phyloP scores from a whole-genome alignment of 1,284 basidiomycete species.

The Mycena citricolor region DNA sequence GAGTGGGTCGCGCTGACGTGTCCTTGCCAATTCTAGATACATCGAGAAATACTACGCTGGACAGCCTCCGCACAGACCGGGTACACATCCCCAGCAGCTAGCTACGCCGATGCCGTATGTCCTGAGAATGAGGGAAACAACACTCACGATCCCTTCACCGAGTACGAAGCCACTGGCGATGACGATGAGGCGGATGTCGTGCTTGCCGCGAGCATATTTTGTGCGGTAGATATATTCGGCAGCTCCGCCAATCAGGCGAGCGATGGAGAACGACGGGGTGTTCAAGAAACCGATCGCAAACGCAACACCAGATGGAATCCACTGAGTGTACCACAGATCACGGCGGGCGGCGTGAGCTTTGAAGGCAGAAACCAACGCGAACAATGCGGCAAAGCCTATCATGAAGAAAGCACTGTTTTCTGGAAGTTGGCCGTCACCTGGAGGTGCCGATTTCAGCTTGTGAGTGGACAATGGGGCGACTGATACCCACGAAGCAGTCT shows the following conservation, averaged over 20 bases:
- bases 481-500: conserved; percentile 75
- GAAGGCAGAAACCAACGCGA: conserved; percentile 63
- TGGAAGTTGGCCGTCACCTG: conserved; percentile 83
- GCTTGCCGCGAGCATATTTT: conserved; percentile 45
- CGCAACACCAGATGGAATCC: conserved; percentile 88
- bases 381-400: conserved; percentile 72
- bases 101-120: conserved; percentile 72
- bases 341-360: conserved; percentile 62
- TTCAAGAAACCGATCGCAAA: conserved; percentile 93
- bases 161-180: conserved; percentile 94
- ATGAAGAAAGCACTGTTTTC: conserved; percentile 79
- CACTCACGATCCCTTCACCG: conserved; percentile 89
- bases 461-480: not conserved
- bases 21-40: not conserved
- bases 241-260: conserved; percentile 86
- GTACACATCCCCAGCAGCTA: conserved; percentile 84
- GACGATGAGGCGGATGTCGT: conserved; percentile 79
- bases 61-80: conserved; percentile 72
- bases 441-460: conserved; percentile 14
- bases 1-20: not conserved
- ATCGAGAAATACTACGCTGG: conserved; percentile 31
- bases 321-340: conserved; percentile 54
- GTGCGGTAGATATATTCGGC: conserved; percentile 71
- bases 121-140: conserved; percentile 75
- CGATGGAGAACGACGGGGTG: conserved; percentile 92